phyloP scores from a whole-genome alignment of 2,329 filamentous ascomycete species.

The Calonectria henricotiae region DNA sequence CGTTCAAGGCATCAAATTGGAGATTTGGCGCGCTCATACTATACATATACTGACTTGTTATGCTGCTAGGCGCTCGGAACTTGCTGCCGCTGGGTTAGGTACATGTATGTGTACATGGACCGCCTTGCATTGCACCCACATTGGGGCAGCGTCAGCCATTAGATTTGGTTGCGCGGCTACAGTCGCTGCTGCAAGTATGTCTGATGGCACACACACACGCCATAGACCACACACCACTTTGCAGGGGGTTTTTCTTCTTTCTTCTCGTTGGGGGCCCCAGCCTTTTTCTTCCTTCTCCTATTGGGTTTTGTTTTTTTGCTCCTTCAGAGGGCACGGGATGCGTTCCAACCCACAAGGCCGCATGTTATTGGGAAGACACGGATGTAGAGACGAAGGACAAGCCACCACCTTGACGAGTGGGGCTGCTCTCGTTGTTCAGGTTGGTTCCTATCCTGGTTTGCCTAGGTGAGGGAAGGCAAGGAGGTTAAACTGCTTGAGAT shows the following conservation, averaged over 20 bases:
- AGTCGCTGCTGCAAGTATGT: not conserved
- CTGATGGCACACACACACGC: constrained; percentile 9
- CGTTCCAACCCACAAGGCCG: constrained; percentile 25
- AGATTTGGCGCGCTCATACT: constrained; percentile 21
- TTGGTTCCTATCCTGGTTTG: not conserved
- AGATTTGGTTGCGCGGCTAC: constrained; percentile 36
- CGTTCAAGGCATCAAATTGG: constrained; percentile 11
- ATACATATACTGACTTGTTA: constrained; percentile 4
- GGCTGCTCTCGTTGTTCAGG: not conserved
- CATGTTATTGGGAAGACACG: constrained; percentile 31
- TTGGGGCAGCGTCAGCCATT: constrained; percentile 26
- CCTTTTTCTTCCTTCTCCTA: not conserved
- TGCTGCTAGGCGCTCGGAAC: constrained; percentile 37
- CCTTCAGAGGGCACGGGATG: not conserved
- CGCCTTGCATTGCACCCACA: constrained; percentile 23
- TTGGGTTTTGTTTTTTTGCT: not conserved
- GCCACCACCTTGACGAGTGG: constrained; percentile 13
- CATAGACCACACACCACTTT: constrained; percentile 16
- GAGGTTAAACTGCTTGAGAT: not conserved
- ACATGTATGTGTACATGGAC: constrained; percentile 23
- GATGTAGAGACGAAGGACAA: constrained; percentile 22
- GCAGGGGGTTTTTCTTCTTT: not conserved
- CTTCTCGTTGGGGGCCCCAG: constrained; percentile 13
- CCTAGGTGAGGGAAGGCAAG: not conserved
- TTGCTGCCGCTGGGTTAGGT: constrained; percentile 28